phyloP scores from a whole-genome alignment of 1,284 basidiomycete genomes.

The Singerocomus inundabilis region DNA sequence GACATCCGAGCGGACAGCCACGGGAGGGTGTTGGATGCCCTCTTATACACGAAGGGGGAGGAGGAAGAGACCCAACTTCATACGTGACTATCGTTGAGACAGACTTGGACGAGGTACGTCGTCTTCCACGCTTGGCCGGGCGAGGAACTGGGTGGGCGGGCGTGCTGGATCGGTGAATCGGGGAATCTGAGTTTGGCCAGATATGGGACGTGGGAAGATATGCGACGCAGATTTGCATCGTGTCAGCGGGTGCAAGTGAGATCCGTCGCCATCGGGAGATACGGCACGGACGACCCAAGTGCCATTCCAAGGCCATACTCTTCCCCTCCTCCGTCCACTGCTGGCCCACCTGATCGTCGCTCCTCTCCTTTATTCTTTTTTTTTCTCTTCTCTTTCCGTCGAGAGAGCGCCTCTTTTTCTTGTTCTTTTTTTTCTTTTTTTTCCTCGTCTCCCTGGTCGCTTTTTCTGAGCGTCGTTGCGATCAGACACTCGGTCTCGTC shows the following conservation, averaged over 20 bases:
- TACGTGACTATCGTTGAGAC: conserved; percentile 10
- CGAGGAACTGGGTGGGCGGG: neutral
- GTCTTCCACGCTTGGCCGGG: conserved; percentile 11
- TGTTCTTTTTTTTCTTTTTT: conserved; percentile 1
- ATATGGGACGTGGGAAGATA: conserved; percentile 32
- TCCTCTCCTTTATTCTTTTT: no score
- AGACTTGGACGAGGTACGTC: no score
- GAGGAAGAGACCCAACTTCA: conserved; percentile 8
- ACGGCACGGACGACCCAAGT: conserved; percentile 36
- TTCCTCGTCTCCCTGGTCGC: neutral
- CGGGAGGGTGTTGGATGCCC: conserved; percentile 3
- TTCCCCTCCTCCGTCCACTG: conserved; percentile 19
- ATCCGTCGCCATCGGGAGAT: conserved; percentile 60
- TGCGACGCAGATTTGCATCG: conserved; percentile 32
- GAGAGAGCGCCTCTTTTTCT: no score
- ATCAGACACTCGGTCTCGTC: conserved; percentile 31
- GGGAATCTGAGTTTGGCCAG: conserved; percentile 25
- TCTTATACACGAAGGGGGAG: conserved; percentile 21
- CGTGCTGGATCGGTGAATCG: conserved; percentile 29
- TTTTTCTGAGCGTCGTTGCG: conserved; percentile 1
- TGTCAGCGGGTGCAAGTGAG: conserved; percentile 38
- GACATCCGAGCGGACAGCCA: conserved; percentile 24
- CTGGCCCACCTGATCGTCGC: conserved; percentile 5
- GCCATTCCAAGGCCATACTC: no score
- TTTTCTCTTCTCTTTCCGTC: conserved; percentile 7